Percentiles rank a stretch among this genome's conserved stretches.
Conservation (phyloP, 2,329 filamentous ascomycete genomes). For the Colletotrichum cuscutae region DNA sequence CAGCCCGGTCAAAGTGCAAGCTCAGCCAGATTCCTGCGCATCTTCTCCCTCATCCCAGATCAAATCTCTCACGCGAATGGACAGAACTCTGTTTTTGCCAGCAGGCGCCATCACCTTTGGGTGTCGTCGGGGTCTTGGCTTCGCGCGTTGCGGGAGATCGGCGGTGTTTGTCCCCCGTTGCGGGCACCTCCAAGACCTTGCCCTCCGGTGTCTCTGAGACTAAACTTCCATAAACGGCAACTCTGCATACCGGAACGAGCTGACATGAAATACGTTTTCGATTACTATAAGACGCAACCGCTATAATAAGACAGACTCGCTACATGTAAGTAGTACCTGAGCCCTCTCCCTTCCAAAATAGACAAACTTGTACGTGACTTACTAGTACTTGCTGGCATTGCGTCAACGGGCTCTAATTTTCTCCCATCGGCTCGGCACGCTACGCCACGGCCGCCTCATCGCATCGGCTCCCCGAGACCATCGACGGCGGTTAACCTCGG, state of each 20-base stretch:
- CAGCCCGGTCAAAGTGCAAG: not conserved
- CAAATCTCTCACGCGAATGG: not conserved
- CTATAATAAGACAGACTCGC: not conserved
- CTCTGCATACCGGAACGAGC: not conserved
- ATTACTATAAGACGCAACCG: not conserved
- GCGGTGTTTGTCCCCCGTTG: slow-evolving; percentile 1
- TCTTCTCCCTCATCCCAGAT: not conserved
- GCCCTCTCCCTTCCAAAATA: not conserved
- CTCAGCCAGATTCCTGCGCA: not conserved
- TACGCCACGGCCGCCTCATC: not conserved
- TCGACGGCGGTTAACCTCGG: not conserved
- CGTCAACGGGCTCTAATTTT: slow-evolving; percentile 11
- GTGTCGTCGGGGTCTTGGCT: not conserved
- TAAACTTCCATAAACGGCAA: not conserved
- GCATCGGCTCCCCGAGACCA: not conserved
- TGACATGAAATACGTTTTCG: not conserved
- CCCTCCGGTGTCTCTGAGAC: not conserved
- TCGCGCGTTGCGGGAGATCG: slow-evolving; percentile 12
- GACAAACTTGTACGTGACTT: not conserved
- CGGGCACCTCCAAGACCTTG: not conserved
- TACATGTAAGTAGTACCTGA: not conserved
- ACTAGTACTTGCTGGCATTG: not conserved
- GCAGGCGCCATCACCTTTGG: not conserved
- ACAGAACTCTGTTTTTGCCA: not conserved
- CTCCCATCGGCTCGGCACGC: slow-evolving; percentile 12